Evolutionary conservation across 108 stramenopile species (phyloP), one percentile per base, ranked within the genome.

Genomic region (Epithemia pelagica): DNA sequence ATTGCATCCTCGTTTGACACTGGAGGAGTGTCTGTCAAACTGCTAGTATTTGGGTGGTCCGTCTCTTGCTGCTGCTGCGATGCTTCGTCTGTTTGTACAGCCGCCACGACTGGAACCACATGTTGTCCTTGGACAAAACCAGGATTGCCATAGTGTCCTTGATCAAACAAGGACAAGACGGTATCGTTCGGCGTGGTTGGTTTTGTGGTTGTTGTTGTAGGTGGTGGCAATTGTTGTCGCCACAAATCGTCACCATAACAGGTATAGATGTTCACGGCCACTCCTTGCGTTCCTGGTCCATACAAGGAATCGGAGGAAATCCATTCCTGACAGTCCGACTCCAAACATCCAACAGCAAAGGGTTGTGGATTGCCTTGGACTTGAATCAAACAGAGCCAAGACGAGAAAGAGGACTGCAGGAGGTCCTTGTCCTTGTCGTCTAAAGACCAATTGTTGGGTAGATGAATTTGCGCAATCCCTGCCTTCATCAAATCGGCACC

Each of bases 211-310:
- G 57, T 55, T 10, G 28, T 32, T 53, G 57, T 31, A 30, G 65
- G 68, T 15, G 54, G 18, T 0, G 85, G 70, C 1, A 65, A 55
- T 0, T 74, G 68, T 28, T 76, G 58, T 59, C 63, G 59, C 86
- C 87, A 94, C 23, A 93, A 55, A 77, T 94, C 92, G 74, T 94
- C 92, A 5, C 92, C 92, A 64, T 88, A 94, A 60, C 84, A 80
- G 62, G 71, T 78, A 58, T 83, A 67, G 53, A 94, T 78, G 23
- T 64, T 30, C 0, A 89, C 89, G 0, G 86, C 92, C 28, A 86
- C 64, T 7, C 92, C 92, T 59, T 84, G 86, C 26, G 69, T 81
- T 0, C 74, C 82, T 3, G 66, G 62, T 31, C 88, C 88, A n/a
- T 84, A 58, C 18, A 27, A 46, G 5, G 64, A 55, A 30, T 32